Evolutionary conservation across 306 rosid genomes (phyloP).

Genomic region (Trifolium dubium): DNA sequence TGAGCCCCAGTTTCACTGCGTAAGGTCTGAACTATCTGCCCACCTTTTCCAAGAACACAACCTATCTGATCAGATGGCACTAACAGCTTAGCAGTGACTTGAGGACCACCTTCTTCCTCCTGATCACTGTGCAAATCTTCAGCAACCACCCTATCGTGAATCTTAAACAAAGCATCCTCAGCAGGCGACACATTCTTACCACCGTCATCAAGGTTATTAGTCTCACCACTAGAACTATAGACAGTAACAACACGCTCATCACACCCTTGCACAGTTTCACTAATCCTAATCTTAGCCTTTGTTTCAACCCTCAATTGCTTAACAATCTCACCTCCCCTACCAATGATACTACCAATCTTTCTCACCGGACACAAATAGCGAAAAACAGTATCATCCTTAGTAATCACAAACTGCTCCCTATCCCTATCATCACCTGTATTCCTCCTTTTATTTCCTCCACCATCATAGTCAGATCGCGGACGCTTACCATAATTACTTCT

Average conservation of each 20-base stretch:
- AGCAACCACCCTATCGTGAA: conserved; percentile 90
- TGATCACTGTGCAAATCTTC: conserved; percentile 81
- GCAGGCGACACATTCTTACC: conserved; percentile 72
- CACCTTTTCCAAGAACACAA: conserved; percentile 93
- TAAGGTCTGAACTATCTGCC: conserved; percentile 83
- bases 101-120: conserved; percentile 65
- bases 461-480: conserved; percentile 71
- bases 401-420: conserved; percentile 85
- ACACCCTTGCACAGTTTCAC: conserved; percentile 83
- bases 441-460: conserved; percentile 76
- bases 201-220: conserved; percentile 67
- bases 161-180: conserved; percentile 84
- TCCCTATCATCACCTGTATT: conserved; percentile 86
- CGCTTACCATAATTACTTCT: conserved; percentile 80
- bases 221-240: conserved; percentile 76
- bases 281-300: conserved; percentile 87
- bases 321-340: conserved; percentile 98
- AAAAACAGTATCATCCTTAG: conserved; percentile 81
- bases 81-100: conserved; percentile 80
- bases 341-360: conserved; percentile 96
- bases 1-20: conserved; percentile 93
- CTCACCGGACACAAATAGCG: conserved; percentile 78
- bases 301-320: conserved; percentile 91
- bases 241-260: conserved; percentile 89
- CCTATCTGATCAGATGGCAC: conserved; percentile 99